Evolutionary conservation across 768 basidiomycete species (phyloP), one percentile per base, ranked within the genome.

Genomic region (Xerocomus spinulosus): DNA sequence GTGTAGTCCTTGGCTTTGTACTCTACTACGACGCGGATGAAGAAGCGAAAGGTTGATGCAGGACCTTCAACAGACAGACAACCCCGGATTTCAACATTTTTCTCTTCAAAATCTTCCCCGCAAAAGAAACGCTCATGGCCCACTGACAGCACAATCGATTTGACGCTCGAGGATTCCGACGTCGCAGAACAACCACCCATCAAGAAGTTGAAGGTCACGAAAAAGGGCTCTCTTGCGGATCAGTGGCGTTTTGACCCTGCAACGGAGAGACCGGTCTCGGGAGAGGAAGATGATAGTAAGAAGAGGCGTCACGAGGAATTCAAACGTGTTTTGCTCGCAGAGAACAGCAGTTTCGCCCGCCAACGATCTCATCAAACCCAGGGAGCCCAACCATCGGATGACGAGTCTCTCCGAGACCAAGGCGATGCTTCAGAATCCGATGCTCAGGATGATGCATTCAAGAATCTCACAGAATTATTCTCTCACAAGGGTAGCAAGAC

Each of bases 261-360:
- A 17, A 24, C 21, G 3, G 48, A 60, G 17, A 33, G 17, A 33
- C 35, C 25, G 5, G 13, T 17, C 9, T 1, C 38, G 7, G 17
- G 4, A 5, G 29, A 13, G 14, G 44, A 79, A 42, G 70, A 72
- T 7, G 76, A 76, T 42, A 75, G 72, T 58, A 73, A 76, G 64
- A 71, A 64, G 50, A 79, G 70, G 46, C 63, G 62, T 39, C 65
- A 56, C 51, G 56, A 81, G 48, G 70, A 74, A 12, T 81, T 82
- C 51, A 80, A 78, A 60, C 72, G 67, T 30, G 78, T 76, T 38
- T 68, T 85, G 4, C 66, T 82, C 18, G 67, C 71, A 30, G 73
- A 74, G 43, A 76, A 75, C 53, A 73, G 68, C 44, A 50, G 52
- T 3, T 70, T 75, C 50, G 39, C 68, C n/a, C 60, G 40, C 23